A percentile compares a stretch with the other conserved stretches of the same genome.
Evolutionary conservation across 768 basidiomycete genomes (phyloP).

Genomic region (Suillus clintonianus): DNA sequence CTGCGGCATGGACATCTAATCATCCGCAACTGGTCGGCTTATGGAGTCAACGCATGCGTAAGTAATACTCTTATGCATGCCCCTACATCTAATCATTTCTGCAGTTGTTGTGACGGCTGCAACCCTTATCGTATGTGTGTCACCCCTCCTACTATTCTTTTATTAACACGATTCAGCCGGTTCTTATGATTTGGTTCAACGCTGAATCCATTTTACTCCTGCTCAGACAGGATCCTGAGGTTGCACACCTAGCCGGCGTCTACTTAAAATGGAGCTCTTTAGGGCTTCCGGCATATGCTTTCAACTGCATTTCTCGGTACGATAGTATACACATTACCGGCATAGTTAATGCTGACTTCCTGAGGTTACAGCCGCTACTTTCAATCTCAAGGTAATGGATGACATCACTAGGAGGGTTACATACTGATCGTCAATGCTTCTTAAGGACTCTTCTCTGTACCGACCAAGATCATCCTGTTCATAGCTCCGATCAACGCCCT

Average conservation of each 20-base stretch:
- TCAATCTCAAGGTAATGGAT: conserved; percentile 63
- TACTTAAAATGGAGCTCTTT: conserved; percentile 79
- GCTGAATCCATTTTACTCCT: conserved; percentile 76
- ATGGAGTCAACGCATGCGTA: conserved; percentile 89
- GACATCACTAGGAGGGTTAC: conserved; percentile 25
- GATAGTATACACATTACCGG: not conserved
- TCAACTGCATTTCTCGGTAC: conserved; percentile 56
- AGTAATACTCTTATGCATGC: conserved; percentile 23
- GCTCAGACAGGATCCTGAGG: conserved; percentile 80
- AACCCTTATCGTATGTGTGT: conserved; percentile 55
- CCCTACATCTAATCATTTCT: not conserved
- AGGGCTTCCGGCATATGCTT: conserved; percentile 76
- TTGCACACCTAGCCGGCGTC: conserved; percentile 71
- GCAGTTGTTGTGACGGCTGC: conserved; percentile 63
- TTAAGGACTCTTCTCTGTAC: conserved; percentile 69
- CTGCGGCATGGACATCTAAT: conserved; percentile 91
- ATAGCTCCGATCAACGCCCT: conserved; percentile 86
- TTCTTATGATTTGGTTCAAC: conserved; percentile 77
- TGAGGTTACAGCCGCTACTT: conserved; percentile 44
- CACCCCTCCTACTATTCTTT: not conserved
- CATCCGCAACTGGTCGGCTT: conserved; percentile 84
- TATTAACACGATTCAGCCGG: conserved; percentile 37
- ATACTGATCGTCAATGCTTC: conserved; percentile 18
- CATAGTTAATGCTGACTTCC: not conserved
- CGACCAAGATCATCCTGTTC: conserved; percentile 79